Conservation (phyloP, 2,329 filamentous ascomycete genomes). For the Penicillium sp. region DNA sequence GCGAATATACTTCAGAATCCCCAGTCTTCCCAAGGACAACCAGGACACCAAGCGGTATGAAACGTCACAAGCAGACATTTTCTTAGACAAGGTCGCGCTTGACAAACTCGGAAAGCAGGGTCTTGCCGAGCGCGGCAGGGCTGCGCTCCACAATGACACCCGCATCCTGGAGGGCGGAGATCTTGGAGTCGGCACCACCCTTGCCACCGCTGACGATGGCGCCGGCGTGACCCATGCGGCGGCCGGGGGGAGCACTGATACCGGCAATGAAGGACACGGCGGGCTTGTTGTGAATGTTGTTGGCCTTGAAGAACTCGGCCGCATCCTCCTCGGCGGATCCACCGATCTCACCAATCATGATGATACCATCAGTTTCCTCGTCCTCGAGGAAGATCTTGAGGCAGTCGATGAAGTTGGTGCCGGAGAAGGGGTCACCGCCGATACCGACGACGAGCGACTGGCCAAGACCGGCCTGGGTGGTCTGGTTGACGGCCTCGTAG, state of each 20-base stretch:
- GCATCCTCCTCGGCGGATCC: slow-evolving; percentile 97
- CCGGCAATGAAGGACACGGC: slow-evolving; percentile 98
- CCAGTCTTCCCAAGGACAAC: slow-evolving; percentile 16
- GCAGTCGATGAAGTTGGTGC: slow-evolving; percentile 99
- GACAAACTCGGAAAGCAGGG: slow-evolving; percentile 91
- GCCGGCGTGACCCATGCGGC: slow-evolving; percentile 98
- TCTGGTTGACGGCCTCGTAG: slow-evolving; percentile 99
- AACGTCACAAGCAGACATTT: slow-evolving; percentile 16
- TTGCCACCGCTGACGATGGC: slow-evolving; percentile 97
- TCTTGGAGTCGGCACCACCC: slow-evolving; percentile 98
- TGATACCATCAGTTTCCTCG: slow-evolving; percentile 95
- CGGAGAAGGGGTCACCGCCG: slow-evolving; percentile 96
- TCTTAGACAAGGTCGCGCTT: slow-evolving; percentile 87
- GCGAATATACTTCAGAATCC: slow-evolving; percentile 22
- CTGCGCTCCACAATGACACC: slow-evolving; percentile 96
- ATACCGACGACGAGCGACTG: slow-evolving; percentile 98
- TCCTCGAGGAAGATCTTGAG: slow-evolving; percentile 95
- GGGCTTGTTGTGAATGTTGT: slow-evolving; percentile 93
- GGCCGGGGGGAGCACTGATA: slow-evolving; percentile 92
- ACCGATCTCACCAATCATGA: slow-evolving; percentile 99
- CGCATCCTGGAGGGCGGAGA: slow-evolving; percentile 84
- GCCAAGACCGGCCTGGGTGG: slow-evolving; percentile 90
- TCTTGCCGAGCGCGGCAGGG: slow-evolving; percentile 87
- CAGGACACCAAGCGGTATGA: slow-evolving; percentile 18
- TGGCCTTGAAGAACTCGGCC: slow-evolving; percentile 86